Conservation (phyloP, 371 early-diverging fungal species). For the Blakeslea trispora region DNA sequence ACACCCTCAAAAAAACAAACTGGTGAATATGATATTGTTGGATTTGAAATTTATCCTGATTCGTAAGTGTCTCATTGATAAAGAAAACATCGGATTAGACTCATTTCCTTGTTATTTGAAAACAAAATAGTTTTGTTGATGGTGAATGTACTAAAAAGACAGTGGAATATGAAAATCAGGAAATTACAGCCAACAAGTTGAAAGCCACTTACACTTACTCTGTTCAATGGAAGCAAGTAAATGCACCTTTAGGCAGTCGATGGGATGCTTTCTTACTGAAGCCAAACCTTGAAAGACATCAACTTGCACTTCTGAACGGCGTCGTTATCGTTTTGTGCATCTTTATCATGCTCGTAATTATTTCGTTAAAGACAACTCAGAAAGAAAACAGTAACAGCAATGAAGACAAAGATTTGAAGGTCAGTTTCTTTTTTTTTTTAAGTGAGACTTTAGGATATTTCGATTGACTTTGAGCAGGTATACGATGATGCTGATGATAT, state of each 20-base stretch:
- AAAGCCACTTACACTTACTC: constrained; percentile 44
- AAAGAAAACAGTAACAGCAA: constrained; percentile 14
- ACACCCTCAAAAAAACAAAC: constrained; percentile 9
- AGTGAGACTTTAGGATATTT: no score
- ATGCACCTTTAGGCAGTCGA: constrained; percentile 11
- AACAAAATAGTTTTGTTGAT: constrained; percentile 26
- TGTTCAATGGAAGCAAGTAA: constrained; percentile 48
- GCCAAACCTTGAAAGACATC: constrained; percentile 33
- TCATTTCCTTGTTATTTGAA: no score
- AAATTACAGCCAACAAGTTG: constrained; percentile 31
- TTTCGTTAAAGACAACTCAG: constrained; percentile 41
- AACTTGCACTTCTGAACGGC: constrained; percentile 35
- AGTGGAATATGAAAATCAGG: constrained; percentile 42
- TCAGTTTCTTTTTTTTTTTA: no score
- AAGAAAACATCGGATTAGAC: no score
- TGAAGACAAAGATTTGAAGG: constrained; percentile 24
- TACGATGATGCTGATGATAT: constrained; percentile 47
- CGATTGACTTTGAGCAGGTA: no score
- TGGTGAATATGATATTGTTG: constrained; percentile 32
- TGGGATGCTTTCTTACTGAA: constrained; percentile 43
- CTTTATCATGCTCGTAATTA: constrained; percentile 23
- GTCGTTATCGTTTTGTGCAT: constrained; percentile 24
- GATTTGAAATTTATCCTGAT: constrained; percentile 54
- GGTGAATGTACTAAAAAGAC: constrained; percentile 39
- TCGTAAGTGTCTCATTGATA: no score